Conservation (phyloP, 2,329 filamentous ascomycete genomes). For the Aspergillus sp. region DNA sequence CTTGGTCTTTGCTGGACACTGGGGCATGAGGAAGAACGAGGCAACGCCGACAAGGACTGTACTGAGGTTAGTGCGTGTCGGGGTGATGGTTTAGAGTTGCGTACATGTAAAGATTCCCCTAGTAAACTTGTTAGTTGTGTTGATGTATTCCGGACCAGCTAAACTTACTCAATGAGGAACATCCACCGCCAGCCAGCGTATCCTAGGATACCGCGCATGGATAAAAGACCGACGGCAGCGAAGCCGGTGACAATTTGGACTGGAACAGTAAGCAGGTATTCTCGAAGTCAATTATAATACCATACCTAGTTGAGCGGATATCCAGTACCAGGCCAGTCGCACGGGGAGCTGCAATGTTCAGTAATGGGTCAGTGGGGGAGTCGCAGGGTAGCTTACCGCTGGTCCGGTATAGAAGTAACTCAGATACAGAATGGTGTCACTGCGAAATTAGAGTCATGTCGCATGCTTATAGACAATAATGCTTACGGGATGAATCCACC, state of each 20-base stretch:
- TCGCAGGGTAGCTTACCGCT: constrained; percentile 57
- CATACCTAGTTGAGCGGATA: not conserved
- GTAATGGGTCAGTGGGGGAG: too few species aligned
- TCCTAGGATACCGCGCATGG: constrained; percentile 31
- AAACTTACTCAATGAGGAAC: constrained; percentile 57
- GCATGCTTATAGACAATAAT: not conserved
- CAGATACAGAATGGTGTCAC: constrained; percentile 57
- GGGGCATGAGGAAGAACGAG: constrained; percentile 57
- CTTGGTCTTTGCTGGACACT: constrained; percentile 51
- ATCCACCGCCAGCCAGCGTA: constrained; percentile 50
- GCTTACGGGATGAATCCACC: constrained; percentile 57
- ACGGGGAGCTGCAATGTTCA: not conserved
- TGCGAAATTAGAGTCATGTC: not conserved
- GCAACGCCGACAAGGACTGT: constrained; percentile 54
- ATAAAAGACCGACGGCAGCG: constrained; percentile 34
- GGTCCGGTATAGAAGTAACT: constrained; percentile 66
- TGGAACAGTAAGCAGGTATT: not conserved
- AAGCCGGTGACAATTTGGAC: not conserved
- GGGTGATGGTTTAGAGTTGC: too few species aligned
- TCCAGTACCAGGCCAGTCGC: constrained; percentile 1
- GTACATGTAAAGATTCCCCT: not conserved
- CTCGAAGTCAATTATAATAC: too few species aligned
- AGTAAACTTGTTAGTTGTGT: not conserved
- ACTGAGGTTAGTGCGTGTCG: not conserved
- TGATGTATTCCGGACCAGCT: constrained; percentile 24